Conservation (phyloP, 2,329 filamentous ascomycete species). For the Botrytis galanthina region DNA sequence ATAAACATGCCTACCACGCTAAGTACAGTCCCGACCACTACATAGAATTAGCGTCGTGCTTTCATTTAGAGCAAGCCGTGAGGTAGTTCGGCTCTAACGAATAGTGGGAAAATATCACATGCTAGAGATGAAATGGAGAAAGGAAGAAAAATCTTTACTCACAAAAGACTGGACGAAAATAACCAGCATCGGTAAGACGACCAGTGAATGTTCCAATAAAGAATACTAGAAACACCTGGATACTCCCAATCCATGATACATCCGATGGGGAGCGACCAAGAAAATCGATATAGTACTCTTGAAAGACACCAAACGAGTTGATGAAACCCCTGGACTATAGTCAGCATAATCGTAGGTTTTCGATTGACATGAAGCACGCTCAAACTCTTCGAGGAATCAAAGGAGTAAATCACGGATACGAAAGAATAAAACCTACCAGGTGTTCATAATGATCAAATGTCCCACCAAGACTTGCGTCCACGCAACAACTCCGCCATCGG, state of each 20-base stretch:
- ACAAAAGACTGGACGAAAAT: neutral
- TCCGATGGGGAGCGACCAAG: neutral
- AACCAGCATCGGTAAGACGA: neutral
- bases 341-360: neutral
- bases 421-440: neutral
- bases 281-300: neutral
- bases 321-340: neutral
- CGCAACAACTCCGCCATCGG: neutral
- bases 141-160: neutral
- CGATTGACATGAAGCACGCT: neutral
- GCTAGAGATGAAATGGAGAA: neutral
- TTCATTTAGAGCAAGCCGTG: neutral
- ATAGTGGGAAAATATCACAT: neutral
- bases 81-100: neutral
- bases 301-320: neutral
- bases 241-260: neutral
- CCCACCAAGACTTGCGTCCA: neutral
- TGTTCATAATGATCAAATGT: neutral
- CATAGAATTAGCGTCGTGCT: neutral
- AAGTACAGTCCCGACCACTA: neutral
- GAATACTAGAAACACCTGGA: neutral
- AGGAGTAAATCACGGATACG: neutral
- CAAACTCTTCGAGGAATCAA: neutral
- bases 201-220: neutral
- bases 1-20: neutral